Conservation (phyloP, 2,329 filamentous ascomycete species). For the Exophiala aquamarina region DNA sequence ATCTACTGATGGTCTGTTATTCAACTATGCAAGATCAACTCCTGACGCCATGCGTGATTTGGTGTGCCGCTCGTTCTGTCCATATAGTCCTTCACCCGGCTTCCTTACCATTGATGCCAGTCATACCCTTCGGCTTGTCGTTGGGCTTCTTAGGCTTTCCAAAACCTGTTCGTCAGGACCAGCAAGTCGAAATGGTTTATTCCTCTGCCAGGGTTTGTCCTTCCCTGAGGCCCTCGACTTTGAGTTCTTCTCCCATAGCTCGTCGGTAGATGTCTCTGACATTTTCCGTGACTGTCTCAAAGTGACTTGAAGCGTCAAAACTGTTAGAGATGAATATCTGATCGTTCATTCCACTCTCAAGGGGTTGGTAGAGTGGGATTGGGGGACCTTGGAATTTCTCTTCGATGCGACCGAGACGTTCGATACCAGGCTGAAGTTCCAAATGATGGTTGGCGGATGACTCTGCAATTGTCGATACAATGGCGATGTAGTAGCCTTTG, state of each 20-base stretch:
- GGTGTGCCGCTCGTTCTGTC: not conserved
- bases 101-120: no score
- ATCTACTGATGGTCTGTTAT: no score
- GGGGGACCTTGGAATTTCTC: constrained; percentile 95
- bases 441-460: constrained; percentile 88
- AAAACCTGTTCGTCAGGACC: not conserved
- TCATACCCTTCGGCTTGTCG: no score
- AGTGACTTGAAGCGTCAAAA: constrained; percentile 97
- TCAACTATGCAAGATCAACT: not conserved
- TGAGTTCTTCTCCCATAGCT: constrained; percentile 78
- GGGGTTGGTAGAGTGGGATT: constrained; percentile 90
- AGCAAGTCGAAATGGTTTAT: constrained; percentile 23
- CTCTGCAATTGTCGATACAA: constrained; percentile 96
- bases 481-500: constrained; percentile 98
- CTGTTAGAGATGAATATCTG: constrained; percentile 98
- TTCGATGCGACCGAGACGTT: constrained; percentile 88
- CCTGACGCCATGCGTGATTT: constrained; percentile 11
- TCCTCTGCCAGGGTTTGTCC: constrained; percentile 50
- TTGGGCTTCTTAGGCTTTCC: not conserved
- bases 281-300: constrained; percentile 90
- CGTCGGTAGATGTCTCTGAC: constrained; percentile 90
- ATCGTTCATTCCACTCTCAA: constrained; percentile 78
- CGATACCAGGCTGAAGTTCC: constrained; percentile 88
- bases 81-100: no score
- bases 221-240: constrained; percentile 83